These are phyloP conservation scores for Celoporthe dispersa DNA, from an alignment of 2,329 filamentous ascomycete species.

Conservation along the genomic window DNA sequence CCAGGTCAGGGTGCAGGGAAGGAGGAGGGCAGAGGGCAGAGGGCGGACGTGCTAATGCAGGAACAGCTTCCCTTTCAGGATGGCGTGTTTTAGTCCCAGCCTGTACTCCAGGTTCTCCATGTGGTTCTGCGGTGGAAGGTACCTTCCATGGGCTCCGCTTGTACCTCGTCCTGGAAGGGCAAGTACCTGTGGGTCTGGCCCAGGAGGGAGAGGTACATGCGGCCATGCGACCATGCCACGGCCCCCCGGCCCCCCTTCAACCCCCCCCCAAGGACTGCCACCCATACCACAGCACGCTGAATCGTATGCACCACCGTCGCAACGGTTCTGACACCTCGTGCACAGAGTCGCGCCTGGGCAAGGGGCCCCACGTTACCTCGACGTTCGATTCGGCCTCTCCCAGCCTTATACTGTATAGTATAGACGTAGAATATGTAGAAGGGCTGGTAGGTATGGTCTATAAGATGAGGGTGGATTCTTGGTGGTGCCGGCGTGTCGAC, in stretches of 20 bases:
- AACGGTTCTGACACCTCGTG: conserved; percentile 17
- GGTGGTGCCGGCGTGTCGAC: conserved; percentile 6
- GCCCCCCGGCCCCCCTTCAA: neutral
- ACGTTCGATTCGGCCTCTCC: neutral
- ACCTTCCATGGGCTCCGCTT: conserved; percentile 16
- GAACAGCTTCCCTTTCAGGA: conserved; percentile 27
- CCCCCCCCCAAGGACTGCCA: neutral
- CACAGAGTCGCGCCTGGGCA: neutral
- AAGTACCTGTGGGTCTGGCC: conserved; percentile 28
- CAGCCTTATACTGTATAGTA: conserved; percentile 1
- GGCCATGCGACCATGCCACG: neutral
- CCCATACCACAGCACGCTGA: neutral
- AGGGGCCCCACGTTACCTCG: neutral
- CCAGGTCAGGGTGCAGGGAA: conserved; percentile 5
- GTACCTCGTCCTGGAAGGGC: conserved; percentile 20
- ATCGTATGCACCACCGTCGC: neutral
- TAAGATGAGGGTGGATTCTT: conserved; percentile 22
- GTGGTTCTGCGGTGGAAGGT: conserved; percentile 23
- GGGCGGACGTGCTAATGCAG: conserved; percentile 29
- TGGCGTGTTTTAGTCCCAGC: conserved; percentile 25
- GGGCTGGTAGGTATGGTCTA: neutral
- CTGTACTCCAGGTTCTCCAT: conserved; percentile 30
- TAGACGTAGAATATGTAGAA: neutral
- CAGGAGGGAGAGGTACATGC: conserved; percentile 22
- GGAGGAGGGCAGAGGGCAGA: neutral